Conservation (phyloP, 2,329 filamentous ascomycete genomes). For the Ascochyta lentis region DNA sequence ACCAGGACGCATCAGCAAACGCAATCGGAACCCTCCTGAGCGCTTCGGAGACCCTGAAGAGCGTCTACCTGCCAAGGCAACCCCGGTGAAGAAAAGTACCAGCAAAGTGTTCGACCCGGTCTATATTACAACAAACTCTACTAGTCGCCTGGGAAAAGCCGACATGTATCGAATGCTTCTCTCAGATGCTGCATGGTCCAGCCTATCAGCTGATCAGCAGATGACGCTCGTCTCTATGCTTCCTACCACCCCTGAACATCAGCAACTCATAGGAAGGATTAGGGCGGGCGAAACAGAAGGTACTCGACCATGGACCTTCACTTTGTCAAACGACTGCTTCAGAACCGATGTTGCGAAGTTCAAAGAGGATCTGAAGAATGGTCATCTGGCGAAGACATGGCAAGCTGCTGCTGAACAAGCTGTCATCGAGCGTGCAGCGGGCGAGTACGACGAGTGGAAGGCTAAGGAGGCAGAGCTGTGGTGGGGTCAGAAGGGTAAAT, state of each 20-base stretch:
- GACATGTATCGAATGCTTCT: slow-evolving; percentile 46
- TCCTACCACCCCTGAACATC: slow-evolving; percentile 24
- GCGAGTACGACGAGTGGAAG: slow-evolving; percentile 65
- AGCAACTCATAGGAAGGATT: slow-evolving; percentile 23
- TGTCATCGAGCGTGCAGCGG: slow-evolving; percentile 57
- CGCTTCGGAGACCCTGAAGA: slow-evolving; percentile 26
- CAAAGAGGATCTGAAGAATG: slow-evolving; percentile 61
- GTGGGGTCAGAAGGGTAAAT: slow-evolving; percentile 62
- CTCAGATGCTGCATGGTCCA: slow-evolving; percentile 39
- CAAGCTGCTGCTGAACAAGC: slow-evolving; percentile 61
- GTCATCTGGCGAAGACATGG: slow-evolving; percentile 65
- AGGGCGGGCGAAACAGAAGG: slow-evolving; percentile 20
- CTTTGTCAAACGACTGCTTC: slow-evolving; percentile 53
- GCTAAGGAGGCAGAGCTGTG: slow-evolving; percentile 61
- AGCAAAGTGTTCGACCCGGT: slow-evolving; percentile 39
- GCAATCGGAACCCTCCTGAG: slow-evolving; percentile 39
- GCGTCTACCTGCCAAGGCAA: slow-evolving; percentile 12
- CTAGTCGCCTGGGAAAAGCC: slow-evolving; percentile 38
- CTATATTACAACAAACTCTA: slow-evolving; percentile 42
- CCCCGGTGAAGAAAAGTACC: slow-evolving; percentile 12
- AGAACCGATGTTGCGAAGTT: slow-evolving; percentile 62
- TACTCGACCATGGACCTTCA: slow-evolving; percentile 34
- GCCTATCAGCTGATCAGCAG: slow-evolving; percentile 33
- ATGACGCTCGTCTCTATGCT: slow-evolving; percentile 32
- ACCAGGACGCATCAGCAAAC: slow-evolving; percentile 26